phyloP scores from a whole-genome alignment of 805 yeast genomes.

The Torulaspora indica region DNA sequence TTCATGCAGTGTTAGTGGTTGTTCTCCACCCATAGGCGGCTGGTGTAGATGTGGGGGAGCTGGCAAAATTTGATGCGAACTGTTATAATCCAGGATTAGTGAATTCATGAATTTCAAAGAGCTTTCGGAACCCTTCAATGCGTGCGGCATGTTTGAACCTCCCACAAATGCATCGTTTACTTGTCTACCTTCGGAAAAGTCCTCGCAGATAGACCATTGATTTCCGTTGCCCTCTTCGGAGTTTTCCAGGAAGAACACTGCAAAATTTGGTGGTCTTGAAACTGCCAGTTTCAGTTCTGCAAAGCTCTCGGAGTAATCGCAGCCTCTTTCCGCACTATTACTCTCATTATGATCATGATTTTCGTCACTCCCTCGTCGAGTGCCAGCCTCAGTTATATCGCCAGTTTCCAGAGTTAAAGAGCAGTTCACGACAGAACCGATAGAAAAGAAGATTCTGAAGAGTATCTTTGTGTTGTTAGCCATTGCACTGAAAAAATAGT shows the following conservation, averaged over 20 bases:
- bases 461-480: constrained; percentile 62
- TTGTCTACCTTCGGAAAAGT: constrained; percentile 79
- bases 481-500: constrained; percentile 72
- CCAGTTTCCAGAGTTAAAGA: constrained; percentile 48
- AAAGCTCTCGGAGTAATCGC: constrained; percentile 15
- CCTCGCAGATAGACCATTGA: constrained; percentile 63
- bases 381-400: constrained; percentile 21
- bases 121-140: constrained; percentile 53
- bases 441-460: constrained; percentile 68
- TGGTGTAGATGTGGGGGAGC: constrained; percentile 12
- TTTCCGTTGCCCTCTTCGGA: constrained; percentile 37
- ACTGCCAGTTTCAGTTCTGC: constrained; percentile 49
- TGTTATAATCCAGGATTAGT: constrained; percentile 46
- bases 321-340: constrained; percentile 13
- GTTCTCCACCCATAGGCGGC: constrained; percentile 10
- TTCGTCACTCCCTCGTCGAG: constrained; percentile 19
- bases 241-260: constrained; percentile 60
- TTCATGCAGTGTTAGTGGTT: constrained; percentile 10
- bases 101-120: constrained; percentile 52
- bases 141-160: constrained; percentile 63
- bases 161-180: constrained; percentile 63
- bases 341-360: constrained; percentile 11
- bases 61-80: constrained; percentile 32
- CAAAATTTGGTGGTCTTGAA: constrained; percentile 66
- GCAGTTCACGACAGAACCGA: constrained; percentile 54